Percentiles rank a stretch among this genome's conserved stretches.
phyloP scores from a whole-genome alignment of 805 yeast species.

The Candida easanensis region DNA sequence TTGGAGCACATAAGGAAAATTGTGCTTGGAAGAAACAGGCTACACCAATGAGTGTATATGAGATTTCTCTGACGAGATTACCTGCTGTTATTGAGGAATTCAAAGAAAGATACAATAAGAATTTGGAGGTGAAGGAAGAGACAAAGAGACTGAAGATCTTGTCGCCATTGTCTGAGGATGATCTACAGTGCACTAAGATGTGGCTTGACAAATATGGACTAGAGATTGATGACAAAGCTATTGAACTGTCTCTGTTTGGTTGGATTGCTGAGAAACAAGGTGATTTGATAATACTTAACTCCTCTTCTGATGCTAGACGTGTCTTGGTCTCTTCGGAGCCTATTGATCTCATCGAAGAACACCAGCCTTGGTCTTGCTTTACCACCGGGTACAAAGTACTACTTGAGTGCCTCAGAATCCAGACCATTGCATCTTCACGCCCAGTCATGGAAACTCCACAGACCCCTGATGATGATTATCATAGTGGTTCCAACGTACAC shows the following conservation, averaged over 20 bases:
- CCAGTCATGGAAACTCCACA: background rate
- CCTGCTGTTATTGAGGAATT: conserved; percentile 9
- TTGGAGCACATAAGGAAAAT: conserved; percentile 16
- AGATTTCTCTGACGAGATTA: conserved; percentile 10
- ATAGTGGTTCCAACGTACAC: background rate
- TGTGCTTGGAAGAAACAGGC: conserved; percentile 25
- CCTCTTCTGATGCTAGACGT: conserved; percentile 36
- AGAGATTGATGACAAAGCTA: conserved; percentile 7
- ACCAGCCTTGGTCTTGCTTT: conserved; percentile 37
- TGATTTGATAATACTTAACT: conserved; percentile 28
- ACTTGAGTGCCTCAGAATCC: conserved; percentile 8
- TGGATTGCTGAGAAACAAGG: conserved; percentile 34
- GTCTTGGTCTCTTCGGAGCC: conserved; percentile 26
- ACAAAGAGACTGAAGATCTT: conserved; percentile 6
- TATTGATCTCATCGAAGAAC: conserved; percentile 33
- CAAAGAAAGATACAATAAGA: conserved; percentile 9
- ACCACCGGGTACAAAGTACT: conserved; percentile 23
- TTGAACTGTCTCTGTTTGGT: conserved; percentile 32
- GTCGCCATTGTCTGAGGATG: conserved; percentile 2
- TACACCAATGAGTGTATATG: conserved; percentile 20
- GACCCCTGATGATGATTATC: background rate
- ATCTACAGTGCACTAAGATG: background rate
- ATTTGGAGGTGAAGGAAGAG: background rate
- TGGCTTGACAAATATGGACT: conserved; percentile 16
- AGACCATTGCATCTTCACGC: background rate